Conservation (phyloP, 306 rosid genomes). For the Casuarina glauca region DNA sequence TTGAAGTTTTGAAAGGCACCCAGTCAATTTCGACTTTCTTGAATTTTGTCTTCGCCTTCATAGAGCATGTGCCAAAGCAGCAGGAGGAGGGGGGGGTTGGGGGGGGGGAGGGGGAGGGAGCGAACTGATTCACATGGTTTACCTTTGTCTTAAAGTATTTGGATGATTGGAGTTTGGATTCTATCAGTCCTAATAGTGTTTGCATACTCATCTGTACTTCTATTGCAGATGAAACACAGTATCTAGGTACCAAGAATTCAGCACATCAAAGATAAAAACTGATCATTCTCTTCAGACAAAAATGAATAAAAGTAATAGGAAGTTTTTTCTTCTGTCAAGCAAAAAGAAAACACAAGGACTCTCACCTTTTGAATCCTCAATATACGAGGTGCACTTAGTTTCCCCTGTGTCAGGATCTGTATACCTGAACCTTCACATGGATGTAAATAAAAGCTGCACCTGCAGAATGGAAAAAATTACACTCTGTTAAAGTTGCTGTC, state of each 20-base stretch:
- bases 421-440: constrained; percentile 88
- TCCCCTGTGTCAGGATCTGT: constrained; percentile 96
- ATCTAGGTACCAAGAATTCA: neutral
- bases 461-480: constrained; percentile 32
- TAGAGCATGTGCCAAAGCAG: neutral
- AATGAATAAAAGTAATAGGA: neutral
- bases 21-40: neutral
- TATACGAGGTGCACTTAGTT: constrained; percentile 96
- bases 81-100: too few relatives aligned
- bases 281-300: neutral
- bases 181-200: neutral
- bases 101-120: too few relatives aligned
- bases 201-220: neutral
- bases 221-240: neutral
- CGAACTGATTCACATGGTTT: neutral
- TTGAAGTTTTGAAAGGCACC: neutral
- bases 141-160: neutral
- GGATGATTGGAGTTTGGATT: neutral
- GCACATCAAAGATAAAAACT: neutral
- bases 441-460: constrained; percentile 97
- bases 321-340: constrained; percentile 1
- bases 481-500: neutral
- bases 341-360: constrained; percentile 33
- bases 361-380: constrained; percentile 89
- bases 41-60: neutral